These are phyloP conservation scores for Fusarium sambucinum DNA, from an alignment of 2,329 filamentous ascomycete species.

Conservation along the genomic window DNA sequence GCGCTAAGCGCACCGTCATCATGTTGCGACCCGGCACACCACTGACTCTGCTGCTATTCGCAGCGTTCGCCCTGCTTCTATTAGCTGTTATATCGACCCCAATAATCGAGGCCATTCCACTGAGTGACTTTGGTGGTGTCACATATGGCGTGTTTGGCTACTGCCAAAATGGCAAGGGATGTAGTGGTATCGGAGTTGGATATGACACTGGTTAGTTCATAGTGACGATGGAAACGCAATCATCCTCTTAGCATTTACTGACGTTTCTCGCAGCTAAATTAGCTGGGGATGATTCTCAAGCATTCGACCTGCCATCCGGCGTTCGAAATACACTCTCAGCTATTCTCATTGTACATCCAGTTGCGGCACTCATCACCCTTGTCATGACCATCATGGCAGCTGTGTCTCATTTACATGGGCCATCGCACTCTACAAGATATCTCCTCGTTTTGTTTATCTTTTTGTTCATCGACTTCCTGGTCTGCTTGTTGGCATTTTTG, in stretches of 20 bases:
- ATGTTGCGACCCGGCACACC: constrained; percentile 95
- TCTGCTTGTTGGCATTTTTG: constrained; percentile 87
- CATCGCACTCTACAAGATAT: constrained; percentile 90
- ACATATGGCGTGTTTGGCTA: constrained; percentile 95
- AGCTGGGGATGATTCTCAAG: constrained; percentile 49
- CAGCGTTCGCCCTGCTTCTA: constrained; percentile 86
- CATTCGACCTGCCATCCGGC: constrained; percentile 68
- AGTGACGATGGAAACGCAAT: neutral
- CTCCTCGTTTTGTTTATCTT: constrained; percentile 88
- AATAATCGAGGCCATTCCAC: constrained; percentile 84
- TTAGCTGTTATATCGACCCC: constrained; percentile 92
- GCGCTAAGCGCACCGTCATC: constrained; percentile 56
- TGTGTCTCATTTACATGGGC: constrained; percentile 85
- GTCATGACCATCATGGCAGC: constrained; percentile 84
- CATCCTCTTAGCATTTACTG: constrained; percentile 15
- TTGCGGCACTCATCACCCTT: constrained; percentile 87
- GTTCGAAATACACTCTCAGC: constrained; percentile 78
- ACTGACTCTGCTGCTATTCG: constrained; percentile 84
- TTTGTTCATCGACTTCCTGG: constrained; percentile 84
- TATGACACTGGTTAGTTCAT: constrained; percentile 80
- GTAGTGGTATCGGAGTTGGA: constrained; percentile 82
- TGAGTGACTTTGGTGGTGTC: constrained; percentile 80
- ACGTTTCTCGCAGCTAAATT: constrained; percentile 41
- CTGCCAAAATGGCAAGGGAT: constrained; percentile 72
- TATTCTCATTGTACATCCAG: constrained; percentile 91